Conservation (phyloP, 163 green algal species). For the Chloromonas sp. region DNA sequence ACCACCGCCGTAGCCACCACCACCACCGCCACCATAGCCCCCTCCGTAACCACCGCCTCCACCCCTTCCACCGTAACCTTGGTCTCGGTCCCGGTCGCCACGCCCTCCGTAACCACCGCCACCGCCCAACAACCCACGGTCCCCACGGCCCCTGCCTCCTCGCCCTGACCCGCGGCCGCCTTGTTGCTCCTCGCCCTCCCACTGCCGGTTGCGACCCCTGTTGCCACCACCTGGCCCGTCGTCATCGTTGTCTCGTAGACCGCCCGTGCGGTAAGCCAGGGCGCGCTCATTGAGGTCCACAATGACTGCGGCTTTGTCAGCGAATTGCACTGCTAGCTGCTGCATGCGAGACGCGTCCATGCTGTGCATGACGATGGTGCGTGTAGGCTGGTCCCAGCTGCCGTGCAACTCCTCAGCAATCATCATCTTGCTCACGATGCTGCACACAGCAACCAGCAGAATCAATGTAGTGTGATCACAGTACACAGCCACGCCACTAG, state of each 20-base stretch:
- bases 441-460: slow-evolving; percentile 36
- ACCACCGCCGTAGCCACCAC: background rate
- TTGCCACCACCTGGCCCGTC: slow-evolving; percentile 40
- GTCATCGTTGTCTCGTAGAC: slow-evolving; percentile 66
- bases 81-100: slow-evolving; percentile 3
- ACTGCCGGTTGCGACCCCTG: slow-evolving; percentile 12
- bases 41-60: background rate
- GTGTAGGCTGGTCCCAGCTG: slow-evolving; percentile 86
- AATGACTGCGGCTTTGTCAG: slow-evolving; percentile 65
- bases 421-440: slow-evolving; percentile 87
- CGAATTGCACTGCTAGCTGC: slow-evolving; percentile 57
- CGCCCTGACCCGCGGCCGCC: background rate
- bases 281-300: slow-evolving; percentile 94
- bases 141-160: background rate
- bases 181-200: background rate
- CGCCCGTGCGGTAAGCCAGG: slow-evolving; percentile 64
- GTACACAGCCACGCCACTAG: no score
- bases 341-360: slow-evolving; percentile 79
- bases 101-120: slow-evolving; percentile 11
- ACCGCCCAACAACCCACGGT: slow-evolving; percentile 8
- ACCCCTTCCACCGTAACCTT: slow-evolving; percentile 7
- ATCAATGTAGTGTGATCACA: no score
- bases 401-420: slow-evolving; percentile 84
- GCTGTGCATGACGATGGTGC: slow-evolving; percentile 88
- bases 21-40: no score